phyloP scores from a whole-genome alignment of 805 yeast species.

The Pichia sporocuriosa region DNA sequence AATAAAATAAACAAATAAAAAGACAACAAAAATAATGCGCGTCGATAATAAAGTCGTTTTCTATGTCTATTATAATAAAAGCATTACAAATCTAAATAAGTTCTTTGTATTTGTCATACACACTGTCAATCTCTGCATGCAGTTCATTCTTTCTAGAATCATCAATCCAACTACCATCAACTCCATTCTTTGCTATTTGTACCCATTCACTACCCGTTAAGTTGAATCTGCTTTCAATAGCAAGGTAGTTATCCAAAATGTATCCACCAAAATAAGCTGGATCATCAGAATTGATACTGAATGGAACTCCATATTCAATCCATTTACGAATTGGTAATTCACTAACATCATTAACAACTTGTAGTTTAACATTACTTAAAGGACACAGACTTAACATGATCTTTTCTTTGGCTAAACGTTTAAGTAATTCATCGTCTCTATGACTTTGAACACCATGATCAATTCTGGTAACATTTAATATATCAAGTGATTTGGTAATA shows the following conservation, averaged over 20 bases:
- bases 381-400: conserved; percentile 71
- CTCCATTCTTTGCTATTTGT: conserved; percentile 55
- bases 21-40: too few species aligned
- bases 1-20: too few species aligned
- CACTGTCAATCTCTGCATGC: conserved; percentile 37
- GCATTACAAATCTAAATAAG: not conserved
- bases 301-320: conserved; percentile 57
- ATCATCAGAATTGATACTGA: conserved; percentile 72
- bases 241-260: conserved; percentile 65
- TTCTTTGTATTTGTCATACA: conserved; percentile 25
- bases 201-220: conserved; percentile 58
- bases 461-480: conserved; percentile 58
- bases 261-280: conserved; percentile 87
- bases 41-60: too few species aligned
- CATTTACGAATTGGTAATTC: conserved; percentile 61
- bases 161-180: conserved; percentile 67
- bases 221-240: conserved; percentile 59
- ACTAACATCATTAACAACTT: conserved; percentile 60
- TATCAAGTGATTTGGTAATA: conserved; percentile 51
- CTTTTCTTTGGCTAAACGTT: conserved; percentile 47
- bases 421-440: conserved; percentile 47
- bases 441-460: conserved; percentile 75
- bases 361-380: conserved; percentile 65
- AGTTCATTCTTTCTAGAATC: conserved; percentile 47
- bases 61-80: too few species aligned